Conservation (phyloP, 352 stramenopile species). For the Globisporangium paddicum region DNA sequence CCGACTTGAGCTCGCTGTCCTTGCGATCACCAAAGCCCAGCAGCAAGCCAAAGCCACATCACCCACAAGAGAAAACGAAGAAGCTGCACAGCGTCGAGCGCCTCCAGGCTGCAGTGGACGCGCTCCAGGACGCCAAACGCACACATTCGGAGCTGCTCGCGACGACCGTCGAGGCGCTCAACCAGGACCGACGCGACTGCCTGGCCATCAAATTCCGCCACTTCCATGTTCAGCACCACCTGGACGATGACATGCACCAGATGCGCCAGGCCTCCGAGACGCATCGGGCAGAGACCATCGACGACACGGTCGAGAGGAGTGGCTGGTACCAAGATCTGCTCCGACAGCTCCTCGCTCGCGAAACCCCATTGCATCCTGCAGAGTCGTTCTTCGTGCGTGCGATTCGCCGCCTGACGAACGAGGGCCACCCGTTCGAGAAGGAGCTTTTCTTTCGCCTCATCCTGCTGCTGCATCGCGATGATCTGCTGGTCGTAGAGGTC, state of each 20-base stretch:
- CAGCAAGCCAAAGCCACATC: neutral
- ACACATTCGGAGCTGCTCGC: slow-evolving; percentile 31
- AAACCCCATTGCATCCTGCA: slow-evolving; percentile 34
- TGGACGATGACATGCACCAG: slow-evolving; percentile 30
- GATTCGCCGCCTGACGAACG: slow-evolving; percentile 36
- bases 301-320: slow-evolving; percentile 22
- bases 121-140: slow-evolving; percentile 39
- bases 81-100: slow-evolving; percentile 46
- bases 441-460: slow-evolving; percentile 43
- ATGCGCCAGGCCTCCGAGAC: slow-evolving; percentile 53
- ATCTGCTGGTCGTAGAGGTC: slow-evolving; percentile 34
- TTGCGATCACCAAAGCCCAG: neutral
- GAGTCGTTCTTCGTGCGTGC: slow-evolving; percentile 51
- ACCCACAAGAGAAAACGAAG: neutral
- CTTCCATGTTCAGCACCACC: slow-evolving; percentile 29
- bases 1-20: neutral
- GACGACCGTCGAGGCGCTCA: slow-evolving; percentile 34
- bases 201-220: slow-evolving; percentile 46
- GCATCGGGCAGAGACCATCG: slow-evolving; percentile 24
- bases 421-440: slow-evolving; percentile 37
- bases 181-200: slow-evolving; percentile 51
- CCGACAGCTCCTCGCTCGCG: slow-evolving; percentile 33
- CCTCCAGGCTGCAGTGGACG: slow-evolving; percentile 42
- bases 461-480: slow-evolving; percentile 36
- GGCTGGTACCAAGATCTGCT: slow-evolving; percentile 58